phyloP scores from a whole-genome alignment of 306 rosid genomes.

The Cucurbita maxima region DNA sequence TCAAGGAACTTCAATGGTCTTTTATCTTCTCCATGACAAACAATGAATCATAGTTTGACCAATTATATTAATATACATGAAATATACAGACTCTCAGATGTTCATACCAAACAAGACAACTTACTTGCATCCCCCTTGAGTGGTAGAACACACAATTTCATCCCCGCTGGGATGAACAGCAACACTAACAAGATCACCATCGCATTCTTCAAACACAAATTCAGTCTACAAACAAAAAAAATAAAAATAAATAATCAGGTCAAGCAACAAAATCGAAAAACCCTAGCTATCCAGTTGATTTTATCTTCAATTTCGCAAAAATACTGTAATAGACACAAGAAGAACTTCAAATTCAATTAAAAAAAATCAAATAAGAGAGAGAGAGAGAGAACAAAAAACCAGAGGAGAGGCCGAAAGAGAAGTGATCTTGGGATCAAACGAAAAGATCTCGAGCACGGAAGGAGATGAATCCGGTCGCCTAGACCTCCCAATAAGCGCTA shows the following conservation, averaged over 20 bases:
- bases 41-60: not conserved
- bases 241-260: not conserved
- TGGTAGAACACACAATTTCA: constrained; percentile 59
- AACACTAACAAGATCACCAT: constrained; percentile 63
- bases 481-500: constrained; percentile 52
- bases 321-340: not conserved
- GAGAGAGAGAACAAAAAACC: constrained; percentile 23
- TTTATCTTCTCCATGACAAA: not conserved
- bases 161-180: constrained; percentile 85
- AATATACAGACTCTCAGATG: not conserved
- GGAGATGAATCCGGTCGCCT: constrained; percentile 36
- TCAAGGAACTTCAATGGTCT: not conserved
- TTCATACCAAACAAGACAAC: constrained; percentile 6
- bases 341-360: not conserved
- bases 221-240: constrained; percentile 26
- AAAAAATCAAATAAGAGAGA: not conserved
- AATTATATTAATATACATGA: not conserved
- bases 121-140: constrained; percentile 88
- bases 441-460: constrained; percentile 55
- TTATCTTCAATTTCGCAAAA: not conserved
- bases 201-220: constrained; percentile 65
- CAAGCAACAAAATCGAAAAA: constrained; percentile 5
- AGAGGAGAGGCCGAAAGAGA: constrained; percentile 54
- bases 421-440: constrained; percentile 53
- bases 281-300: not conserved